Percentiles rank a stretch among this genome's conserved stretches.
These are phyloP conservation scores for Corynascus novoguineensis DNA, from an alignment of 495 filamentous ascomycete genomes.

Conservation along the genomic window DNA sequence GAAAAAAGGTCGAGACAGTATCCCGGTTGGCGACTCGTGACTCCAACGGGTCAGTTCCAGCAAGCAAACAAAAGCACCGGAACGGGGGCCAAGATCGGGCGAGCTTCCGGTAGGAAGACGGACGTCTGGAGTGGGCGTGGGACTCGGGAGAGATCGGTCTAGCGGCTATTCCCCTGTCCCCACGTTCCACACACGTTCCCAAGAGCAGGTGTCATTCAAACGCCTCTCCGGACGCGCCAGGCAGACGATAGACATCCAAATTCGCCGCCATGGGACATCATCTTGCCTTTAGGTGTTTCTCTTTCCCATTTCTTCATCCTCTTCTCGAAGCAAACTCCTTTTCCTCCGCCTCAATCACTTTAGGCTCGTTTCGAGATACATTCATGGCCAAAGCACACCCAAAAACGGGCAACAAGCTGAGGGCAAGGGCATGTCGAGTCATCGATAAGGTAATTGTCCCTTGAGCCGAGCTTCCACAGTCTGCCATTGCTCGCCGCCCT, in stretches of 20 bases:
- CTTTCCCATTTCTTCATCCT: too few relatives aligned
- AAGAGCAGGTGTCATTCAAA: neutral
- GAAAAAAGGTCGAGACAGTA: neutral
- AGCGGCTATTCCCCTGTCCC: slow-evolving; percentile 25
- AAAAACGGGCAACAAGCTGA: neutral
- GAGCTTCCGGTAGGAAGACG: neutral
- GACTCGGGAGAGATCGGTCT: slow-evolving; percentile 30
- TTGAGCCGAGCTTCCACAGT: slow-evolving; percentile 22
- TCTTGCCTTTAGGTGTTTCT: too few relatives aligned
- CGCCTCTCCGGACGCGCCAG: too few relatives aligned
- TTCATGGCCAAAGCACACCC: neutral
- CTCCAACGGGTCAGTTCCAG: slow-evolving; percentile 5
- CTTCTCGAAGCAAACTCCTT: too few relatives aligned
- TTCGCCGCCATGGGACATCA: too few relatives aligned
- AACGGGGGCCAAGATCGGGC: slow-evolving; percentile 12
- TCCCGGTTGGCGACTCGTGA: neutral
- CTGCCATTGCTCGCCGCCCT: slow-evolving; percentile 11
- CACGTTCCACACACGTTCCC: neutral
- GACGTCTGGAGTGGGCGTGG: neutral
- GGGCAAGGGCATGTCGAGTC: neutral
- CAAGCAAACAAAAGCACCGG: neutral
- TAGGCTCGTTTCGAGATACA: too few relatives aligned
- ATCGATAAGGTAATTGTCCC: neutral
- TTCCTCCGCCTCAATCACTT: too few relatives aligned
- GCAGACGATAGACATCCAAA: too few relatives aligned